Evolutionary conservation across 768 basidiomycete species (phyloP), one percentile per base, ranked within the genome.

Genomic region (Hericium erinaceus): DNA sequence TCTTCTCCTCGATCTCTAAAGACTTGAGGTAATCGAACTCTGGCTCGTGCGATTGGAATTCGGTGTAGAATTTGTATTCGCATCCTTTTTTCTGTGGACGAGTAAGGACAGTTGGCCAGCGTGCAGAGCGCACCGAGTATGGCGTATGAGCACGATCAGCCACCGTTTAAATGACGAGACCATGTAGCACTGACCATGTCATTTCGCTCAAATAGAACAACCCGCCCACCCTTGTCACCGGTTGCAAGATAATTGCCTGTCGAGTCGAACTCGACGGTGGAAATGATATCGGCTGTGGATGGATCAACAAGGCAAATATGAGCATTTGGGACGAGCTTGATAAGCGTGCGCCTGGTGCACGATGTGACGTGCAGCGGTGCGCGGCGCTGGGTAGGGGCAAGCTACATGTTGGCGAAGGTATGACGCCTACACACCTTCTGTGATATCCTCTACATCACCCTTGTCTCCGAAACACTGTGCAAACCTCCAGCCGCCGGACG

Each of bases 1-100:
- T 99, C 87, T 99, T 99, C 82, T 99, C 97, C 75, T 99, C 97
- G 73, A 99, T 99, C 81, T 99, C 97, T 65, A 99, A 79, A 22
- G 93, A 97, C 80, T 99, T 99, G 69, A 99, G 85, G 73, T 99
- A 99, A 77, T 99, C 97, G 72, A 99, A 99, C 72, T 99, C 97
- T 56, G 97, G 97, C 72, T 99, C 97, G 72, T 99, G 97, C 49
- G 92, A 95, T 79, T 99, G 97, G 71, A 98, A 97, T 74, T 99
- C 97, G 54, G 97, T 99, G 73, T 98, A 98, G 75, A 99, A 99
- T 74, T 98, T 98, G 84, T 99, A 99, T 77, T 99, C 97, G 77
- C 97, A 99, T 63, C 94, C 93, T 72, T 97, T 98, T 90, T 99
- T 98, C 93, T 97, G 68, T 9, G 9, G 2, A 22, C 6, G 28